Base-by-base conservation (phyloP, 2,329 filamentous ascomycete species). In the Celoporthe dispersa region DNA sequence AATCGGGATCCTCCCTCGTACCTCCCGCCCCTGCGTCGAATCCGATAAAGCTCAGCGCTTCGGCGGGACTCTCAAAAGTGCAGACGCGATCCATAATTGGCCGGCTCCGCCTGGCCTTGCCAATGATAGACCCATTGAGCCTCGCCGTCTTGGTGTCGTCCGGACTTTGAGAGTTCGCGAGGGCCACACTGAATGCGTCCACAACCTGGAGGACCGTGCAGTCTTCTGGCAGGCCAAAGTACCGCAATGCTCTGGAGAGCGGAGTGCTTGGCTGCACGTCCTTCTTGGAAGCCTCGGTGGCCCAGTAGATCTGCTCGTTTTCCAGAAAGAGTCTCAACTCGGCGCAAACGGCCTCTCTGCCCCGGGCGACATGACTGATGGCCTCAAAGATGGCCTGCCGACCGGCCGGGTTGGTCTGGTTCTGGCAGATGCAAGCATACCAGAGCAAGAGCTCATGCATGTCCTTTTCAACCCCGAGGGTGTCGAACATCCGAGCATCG, bases 41-140 rank as follows among this genome's bases (percentile, higher is more conserved):
- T 1, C 67, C 60, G 16, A 78, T 41, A 53, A 75, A 72, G 4
- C 70, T 62, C 55, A 73, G 75, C 1, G 76, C 76, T 51, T 77
- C 75, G 2, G 70, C 33, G 14, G 73, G 44, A 1, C n/a, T 41
- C 33, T 74, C 72, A 70, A 77, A 75, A 1, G 37, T 44, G 9
- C 69, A 73, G 7, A 72, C 73, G 51, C 68, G 69, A 16, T 71
- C 28, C 53, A 69, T 53, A 19, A 78, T 73, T 4, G 68, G 68
- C 12, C 68, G 55, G 61, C 73, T 76, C 41, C 74, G 55, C 3
- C 73, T 74, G 37, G 77, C 71, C 22, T 73, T 73, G 16, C 73
- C 77, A 51, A 80, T 78, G 35, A 73, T 66, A 8, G 76, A 73
- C 35, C 79, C 71, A 51, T 76, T 74, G 11, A 76, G 73, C 6